Percentiles rank a stretch among this genome's conserved stretches.
Evolutionary conservation across 148 eudicot genomes (phyloP).

Genomic region (Vaccinium macrocarpon): DNA sequence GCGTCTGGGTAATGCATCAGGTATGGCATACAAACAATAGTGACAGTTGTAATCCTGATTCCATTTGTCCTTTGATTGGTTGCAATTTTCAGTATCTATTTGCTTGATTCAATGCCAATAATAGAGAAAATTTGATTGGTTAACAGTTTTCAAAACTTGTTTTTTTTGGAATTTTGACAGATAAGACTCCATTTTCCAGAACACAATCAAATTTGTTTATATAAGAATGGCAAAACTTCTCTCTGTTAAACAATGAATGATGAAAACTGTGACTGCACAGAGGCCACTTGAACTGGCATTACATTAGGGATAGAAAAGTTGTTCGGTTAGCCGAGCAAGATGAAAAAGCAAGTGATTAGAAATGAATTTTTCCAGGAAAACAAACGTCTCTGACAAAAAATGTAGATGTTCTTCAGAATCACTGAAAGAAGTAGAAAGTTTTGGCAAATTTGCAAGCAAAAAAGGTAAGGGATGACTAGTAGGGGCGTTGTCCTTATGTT

Average conservation of each 20-base stretch:
- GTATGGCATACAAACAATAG: constrained; percentile 25
- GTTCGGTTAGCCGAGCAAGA: neutral
- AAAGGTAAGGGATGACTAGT: neutral
- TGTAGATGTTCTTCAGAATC: neutral
- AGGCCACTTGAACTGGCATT: neutral
- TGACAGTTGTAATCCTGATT: neutral
- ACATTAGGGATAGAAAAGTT: neutral
- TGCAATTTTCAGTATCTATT: neutral
- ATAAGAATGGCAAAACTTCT: neutral
- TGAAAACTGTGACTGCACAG: neutral
- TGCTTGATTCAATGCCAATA: neutral
- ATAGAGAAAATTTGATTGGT: neutral
- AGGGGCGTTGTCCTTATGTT: neutral
- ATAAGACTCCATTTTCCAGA: neutral
- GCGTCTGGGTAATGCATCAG: constrained; percentile 92
- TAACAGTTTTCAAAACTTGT: neutral
- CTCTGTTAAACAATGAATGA: neutral
- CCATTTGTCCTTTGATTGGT: neutral
- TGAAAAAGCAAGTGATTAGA: neutral
- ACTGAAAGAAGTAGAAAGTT: neutral
- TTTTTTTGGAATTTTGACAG: neutral
- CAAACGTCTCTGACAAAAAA: neutral
- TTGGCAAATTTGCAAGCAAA: neutral
- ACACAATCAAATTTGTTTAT: neutral
- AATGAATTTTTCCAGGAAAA: neutral